phyloP scores from a whole-genome alignment of 176 grass and related monocot genomes.

The Carex littledalei region DNA sequence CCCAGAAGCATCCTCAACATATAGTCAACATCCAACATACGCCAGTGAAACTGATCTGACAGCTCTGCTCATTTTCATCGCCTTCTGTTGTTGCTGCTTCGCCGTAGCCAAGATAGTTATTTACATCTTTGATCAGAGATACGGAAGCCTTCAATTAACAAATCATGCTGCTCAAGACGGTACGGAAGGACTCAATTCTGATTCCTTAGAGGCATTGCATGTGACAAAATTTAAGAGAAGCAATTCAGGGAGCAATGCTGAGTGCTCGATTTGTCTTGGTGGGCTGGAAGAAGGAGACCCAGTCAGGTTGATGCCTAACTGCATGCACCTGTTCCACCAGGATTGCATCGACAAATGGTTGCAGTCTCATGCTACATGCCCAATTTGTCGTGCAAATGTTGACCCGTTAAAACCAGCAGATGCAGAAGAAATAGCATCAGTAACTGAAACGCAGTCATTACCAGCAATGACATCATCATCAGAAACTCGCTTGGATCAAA shows the following conservation, averaged over 20 bases:
- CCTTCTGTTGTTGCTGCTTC: background rate
- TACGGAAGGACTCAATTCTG: background rate
- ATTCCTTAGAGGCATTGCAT: conserved; percentile 13
- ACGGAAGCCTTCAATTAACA: background rate
- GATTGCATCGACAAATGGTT: conserved; percentile 33
- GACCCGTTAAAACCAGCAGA: background rate
- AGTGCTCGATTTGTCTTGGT: conserved; percentile 25
- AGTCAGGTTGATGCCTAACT: conserved; percentile 10
- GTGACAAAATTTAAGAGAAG: conserved; percentile 22
- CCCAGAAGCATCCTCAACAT: conserved; percentile 1
- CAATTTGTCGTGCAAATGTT: conserved; percentile 33
- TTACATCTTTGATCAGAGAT: background rate
- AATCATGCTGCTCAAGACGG: background rate
- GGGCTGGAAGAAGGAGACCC: conserved; percentile 13
- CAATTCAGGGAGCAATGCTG: background rate
- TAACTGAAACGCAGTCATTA: background rate
- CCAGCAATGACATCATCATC: background rate
- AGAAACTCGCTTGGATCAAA: background rate
- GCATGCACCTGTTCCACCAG: conserved; percentile 22
- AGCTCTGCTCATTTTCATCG: conserved; percentile 14
- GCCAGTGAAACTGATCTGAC: conserved; percentile 6
- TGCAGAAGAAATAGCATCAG: background rate
- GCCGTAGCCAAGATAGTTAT: conserved; percentile 6
- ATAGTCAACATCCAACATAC: background rate
- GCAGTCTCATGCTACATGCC: conserved; percentile 28